A percentile compares a stretch with the other conserved stretches of the same genome.
Evolutionary conservation across 2,329 filamentous ascomycete genomes (phyloP).

Genomic region (Verruconis gallopava): DNA sequence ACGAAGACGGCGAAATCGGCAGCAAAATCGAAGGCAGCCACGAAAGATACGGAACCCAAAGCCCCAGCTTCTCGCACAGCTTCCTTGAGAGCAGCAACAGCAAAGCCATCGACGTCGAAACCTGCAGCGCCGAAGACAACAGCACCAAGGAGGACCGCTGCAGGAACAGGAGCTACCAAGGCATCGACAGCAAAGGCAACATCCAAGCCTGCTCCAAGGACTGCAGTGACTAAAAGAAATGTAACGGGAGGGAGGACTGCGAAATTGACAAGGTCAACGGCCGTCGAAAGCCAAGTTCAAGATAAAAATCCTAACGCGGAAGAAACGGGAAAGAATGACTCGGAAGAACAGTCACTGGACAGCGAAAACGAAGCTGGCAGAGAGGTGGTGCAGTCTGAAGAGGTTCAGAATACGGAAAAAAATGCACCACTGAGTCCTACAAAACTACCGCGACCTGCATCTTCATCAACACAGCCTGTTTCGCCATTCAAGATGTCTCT

Average conservation of each 20-base stretch:
- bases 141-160: background rate
- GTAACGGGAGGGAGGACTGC: background rate
- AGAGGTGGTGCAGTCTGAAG: background rate
- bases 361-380: background rate
- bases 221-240: background rate
- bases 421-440: background rate
- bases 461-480: background rate
- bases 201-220: constrained; percentile 1
- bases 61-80: background rate
- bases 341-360: no score
- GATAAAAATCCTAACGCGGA: no score
- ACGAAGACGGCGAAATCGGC: background rate
- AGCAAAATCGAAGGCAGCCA: background rate
- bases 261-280: background rate
- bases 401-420: background rate
- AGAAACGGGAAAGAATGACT: no score
- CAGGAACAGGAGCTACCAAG: constrained; percentile 3
- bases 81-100: background rate
- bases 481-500: constrained; percentile 1
- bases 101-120: background rate
- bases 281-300: no score
- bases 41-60: background rate
- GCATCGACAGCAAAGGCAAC: constrained; percentile 2
- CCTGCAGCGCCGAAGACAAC: background rate
- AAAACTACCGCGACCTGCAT: constrained; percentile 1